Base-by-base conservation (phyloP, 148 eudicot species). In the Chenopodium album region DNA sequence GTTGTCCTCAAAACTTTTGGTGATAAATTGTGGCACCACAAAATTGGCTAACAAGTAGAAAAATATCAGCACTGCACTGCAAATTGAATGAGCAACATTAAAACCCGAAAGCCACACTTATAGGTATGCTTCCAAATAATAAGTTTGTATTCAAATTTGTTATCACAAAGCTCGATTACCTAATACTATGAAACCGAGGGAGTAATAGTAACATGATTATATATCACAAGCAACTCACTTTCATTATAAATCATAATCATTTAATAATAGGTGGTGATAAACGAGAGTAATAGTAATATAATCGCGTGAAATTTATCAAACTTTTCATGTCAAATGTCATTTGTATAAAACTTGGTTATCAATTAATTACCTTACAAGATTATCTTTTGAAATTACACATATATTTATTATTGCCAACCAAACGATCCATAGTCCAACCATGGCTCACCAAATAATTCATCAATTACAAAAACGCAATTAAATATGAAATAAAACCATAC, bases 1-100 rank as follows among this genome's bases (percentile, higher is more conserved):
- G 9, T 75, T 47, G 37, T 70, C 85, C 23, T 52, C 76, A 14
- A 78, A 8, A 32, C 59, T 56, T 74, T 83, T 67, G 50, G 75
- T 22, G 26, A 83, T 23, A 74, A 79, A 16, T 67, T 67, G 63
- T 12, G 85, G 85, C 48, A 83, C 82, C 54, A 79, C 76, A 59
- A 83, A 79, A 29, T 83, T 83, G 76, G 85, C 64, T 46, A 83
- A 34, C 67, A 83, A 28, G 71, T 79, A 83, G 5, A 56, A 14
- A 41, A 75, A 41, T 29, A 83, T 41, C 82, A 83, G 0, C 32
- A 79, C n/a, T 56, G 79, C 82, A 83, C 82, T 79, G 85, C 74
- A 75, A 75, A 66, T 66, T 2, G 71, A 75, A 73, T 10, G 26
- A 37, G 28, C 46, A 64, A 13, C 9, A 41, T 34, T 62, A 78